These are phyloP conservation scores for Euphorbia peplus DNA, from an alignment of 345 rosid species.

Conservation along the genomic window DNA sequence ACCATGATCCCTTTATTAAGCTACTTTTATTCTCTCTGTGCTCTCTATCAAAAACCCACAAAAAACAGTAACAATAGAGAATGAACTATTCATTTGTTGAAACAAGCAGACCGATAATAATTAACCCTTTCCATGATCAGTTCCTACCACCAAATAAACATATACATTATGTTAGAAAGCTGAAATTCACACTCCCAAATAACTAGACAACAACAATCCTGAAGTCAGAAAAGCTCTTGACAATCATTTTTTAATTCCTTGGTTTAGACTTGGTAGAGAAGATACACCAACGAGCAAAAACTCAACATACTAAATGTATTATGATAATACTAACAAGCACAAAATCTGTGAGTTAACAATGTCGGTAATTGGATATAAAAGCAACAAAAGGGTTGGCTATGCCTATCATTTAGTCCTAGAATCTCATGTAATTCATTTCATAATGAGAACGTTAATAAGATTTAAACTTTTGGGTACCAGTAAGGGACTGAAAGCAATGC, in stretches of 20 bases:
- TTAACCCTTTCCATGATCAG: background rate
- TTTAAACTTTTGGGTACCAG: constrained; percentile 40
- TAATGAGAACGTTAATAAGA: background rate
- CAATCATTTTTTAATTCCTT: background rate
- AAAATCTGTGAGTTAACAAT: background rate
- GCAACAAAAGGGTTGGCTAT: background rate
- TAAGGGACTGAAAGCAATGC: constrained; percentile 92
- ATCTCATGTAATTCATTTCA: background rate
- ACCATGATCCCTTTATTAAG: too few relatives aligned
- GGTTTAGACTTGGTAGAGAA: background rate
- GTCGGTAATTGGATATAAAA: background rate
- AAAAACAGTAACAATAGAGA: too few relatives aligned
- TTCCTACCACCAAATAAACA: background rate
- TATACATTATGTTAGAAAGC: background rate
- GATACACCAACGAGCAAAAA: background rate
- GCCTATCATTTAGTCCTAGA: background rate
- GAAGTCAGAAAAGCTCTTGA: background rate
- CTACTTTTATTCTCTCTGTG: too few relatives aligned
- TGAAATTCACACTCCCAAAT: background rate
- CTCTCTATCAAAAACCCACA: too few relatives aligned
- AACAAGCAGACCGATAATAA: background rate
- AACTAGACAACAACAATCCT: background rate
- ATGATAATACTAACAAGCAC: background rate
- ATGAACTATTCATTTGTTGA: too few relatives aligned
- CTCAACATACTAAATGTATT: background rate